A percentile compares a stretch with the other conserved stretches of the same genome.
These are phyloP conservation scores for Actinomortierella ambigua DNA, from an alignment of 371 early-diverging fungal genomes.

Conservation along the genomic window DNA sequence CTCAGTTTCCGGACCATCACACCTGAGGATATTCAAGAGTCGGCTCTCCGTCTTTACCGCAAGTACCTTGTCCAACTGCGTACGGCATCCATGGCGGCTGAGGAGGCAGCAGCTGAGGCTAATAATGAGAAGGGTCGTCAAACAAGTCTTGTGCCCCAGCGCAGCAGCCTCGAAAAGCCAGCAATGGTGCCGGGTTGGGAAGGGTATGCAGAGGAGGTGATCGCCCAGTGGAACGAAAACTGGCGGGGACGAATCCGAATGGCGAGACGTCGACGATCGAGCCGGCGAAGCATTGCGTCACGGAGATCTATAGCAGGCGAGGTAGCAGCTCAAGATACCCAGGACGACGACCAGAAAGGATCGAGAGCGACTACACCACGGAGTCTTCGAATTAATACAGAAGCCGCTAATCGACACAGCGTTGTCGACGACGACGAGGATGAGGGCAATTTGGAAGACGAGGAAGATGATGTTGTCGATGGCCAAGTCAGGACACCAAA, in stretches of 20 bases:
- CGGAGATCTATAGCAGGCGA: slow-evolving; percentile 4
- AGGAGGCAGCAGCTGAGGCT: slow-evolving; percentile 11
- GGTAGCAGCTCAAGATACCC: not conserved
- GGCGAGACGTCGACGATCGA: slow-evolving; percentile 14
- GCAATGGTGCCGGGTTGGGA: slow-evolving; percentile 30
- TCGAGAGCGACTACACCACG: not conserved
- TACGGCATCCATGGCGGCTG: slow-evolving; percentile 39
- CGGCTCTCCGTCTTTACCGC: slow-evolving; percentile 29
- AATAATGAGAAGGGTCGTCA: not conserved
- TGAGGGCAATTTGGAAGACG: not conserved
- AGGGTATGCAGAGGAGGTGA: slow-evolving; percentile 39
- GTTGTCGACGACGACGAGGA: not conserved
- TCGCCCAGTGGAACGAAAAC: slow-evolving; percentile 38
- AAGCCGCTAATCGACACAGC: not conserved
- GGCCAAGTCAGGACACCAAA: slow-evolving; percentile 6
- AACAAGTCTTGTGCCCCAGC: not conserved
- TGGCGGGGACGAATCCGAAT: slow-evolving; percentile 25
- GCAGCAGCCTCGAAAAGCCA: not conserved
- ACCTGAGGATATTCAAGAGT: slow-evolving; percentile 35
- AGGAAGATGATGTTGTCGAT: not conserved
- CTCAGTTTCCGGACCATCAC: slow-evolving; percentile 36
- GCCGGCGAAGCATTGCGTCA: not conserved
- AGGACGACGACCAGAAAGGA: no score
- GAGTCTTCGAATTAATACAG: slow-evolving; percentile 9
- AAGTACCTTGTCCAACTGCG: slow-evolving; percentile 40